Base-by-base conservation (phyloP, 108 stramenopile species). In the Thalassiosira profunda region DNA sequence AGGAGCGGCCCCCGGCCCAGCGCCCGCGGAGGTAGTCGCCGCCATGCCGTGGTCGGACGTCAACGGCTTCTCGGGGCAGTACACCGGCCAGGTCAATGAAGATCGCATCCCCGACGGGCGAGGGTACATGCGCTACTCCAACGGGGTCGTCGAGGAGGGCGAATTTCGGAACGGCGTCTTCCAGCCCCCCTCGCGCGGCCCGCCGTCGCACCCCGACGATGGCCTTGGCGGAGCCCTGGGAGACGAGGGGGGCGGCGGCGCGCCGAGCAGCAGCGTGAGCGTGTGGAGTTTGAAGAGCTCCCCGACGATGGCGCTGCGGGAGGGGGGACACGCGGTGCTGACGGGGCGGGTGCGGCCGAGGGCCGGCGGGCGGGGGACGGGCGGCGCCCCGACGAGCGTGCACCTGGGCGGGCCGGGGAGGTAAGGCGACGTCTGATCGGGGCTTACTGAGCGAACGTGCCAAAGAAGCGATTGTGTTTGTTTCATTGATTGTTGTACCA, bases 21-120 rank as follows among this genome's bases (percentile, higher is more conserved):
- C 26, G 12, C 68, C 20, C 15, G 61, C 26, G 20, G 58, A 51
- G 46, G 52, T 56, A 29, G 57, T 76, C 12, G 43, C 21, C 44
- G 56, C 55, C 20, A 67, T 76, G 74, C 65, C 65, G 38, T 76
- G 74, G 74, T 66, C 64, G 0, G 74, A 76, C 46, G 74, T 76
- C 42, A 76, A 76, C 48, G 74, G 74, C 20, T 76, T 67, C 49
- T 37, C 52, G 35, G 74, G 74, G 10, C 58, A 62, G 41, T 76
- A 76, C 47, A 76, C 63, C 11, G 74, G 74, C 4, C 60, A 76
- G 29, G 54, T 76, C 11, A 67, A 76, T 29, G 40, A 3, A 1
- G 23, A 62, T 33, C 25, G 56, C n/a, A 46, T 64, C 14, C 74
- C 74, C 2, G 66, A 76, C 43, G 74, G 74, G 23, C 47, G 56